These are phyloP conservation scores for Cutaneotrichosporon sp. DNA, from an alignment of 1,284 basidiomycete genomes.

Conservation along the genomic window DNA sequence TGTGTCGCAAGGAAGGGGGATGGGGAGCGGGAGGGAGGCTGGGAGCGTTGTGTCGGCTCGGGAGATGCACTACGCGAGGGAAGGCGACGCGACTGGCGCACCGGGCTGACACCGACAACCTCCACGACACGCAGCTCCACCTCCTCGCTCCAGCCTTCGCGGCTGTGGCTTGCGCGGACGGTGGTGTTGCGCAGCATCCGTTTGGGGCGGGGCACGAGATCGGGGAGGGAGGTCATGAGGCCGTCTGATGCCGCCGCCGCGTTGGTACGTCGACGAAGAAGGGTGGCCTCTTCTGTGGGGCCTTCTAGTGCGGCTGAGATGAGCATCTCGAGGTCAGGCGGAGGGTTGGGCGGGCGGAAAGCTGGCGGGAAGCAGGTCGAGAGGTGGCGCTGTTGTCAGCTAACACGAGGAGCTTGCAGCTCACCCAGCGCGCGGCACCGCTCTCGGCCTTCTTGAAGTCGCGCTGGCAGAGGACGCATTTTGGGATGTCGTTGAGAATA, in stretches of 20 bases:
- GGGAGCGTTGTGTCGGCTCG: background rate
- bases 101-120: slow-evolving; percentile 27
- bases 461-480: slow-evolving; percentile 39
- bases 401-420: background rate
- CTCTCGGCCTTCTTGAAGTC: slow-evolving; percentile 38
- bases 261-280: slow-evolving; percentile 16
- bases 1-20: slow-evolving; percentile 30
- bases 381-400: slow-evolving; percentile 38
- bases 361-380: slow-evolving; percentile 43
- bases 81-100: background rate
- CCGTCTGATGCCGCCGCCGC: slow-evolving; percentile 11
- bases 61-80: background rate
- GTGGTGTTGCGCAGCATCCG: slow-evolving; percentile 26
- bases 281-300: slow-evolving; percentile 12
- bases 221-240: background rate
- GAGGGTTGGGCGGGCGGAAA: slow-evolving; percentile 41
- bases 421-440: slow-evolving; percentile 44
- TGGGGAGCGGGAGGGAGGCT: background rate
- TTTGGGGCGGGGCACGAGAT: background rate
- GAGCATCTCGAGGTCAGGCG: slow-evolving; percentile 40
- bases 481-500: slow-evolving; percentile 26
- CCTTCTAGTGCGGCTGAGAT: slow-evolving; percentile 32
- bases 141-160: slow-evolving; percentile 40
- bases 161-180: slow-evolving; percentile 32
- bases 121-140: slow-evolving; percentile 30